Base-by-base conservation (phyloP, 176 grass and related monocot species). In the Musa beccarii region DNA sequence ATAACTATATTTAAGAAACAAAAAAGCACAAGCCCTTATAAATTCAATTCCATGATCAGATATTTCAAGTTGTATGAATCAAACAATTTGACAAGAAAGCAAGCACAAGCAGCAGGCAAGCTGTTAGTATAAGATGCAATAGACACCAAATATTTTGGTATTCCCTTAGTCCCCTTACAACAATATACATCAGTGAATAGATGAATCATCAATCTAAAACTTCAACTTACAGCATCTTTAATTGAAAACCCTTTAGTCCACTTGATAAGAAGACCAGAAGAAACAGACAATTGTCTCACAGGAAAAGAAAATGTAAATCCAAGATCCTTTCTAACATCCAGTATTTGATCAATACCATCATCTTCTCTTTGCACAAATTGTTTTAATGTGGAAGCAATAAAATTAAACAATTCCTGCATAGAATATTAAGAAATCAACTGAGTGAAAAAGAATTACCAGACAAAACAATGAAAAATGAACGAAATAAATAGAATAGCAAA, bases 291-390 rank as follows among this genome's bases (percentile, higher is more conserved):
- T 75, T 98, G 94, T 87, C 57, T 89, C 9, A 93, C 34, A 9
- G 94, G 94, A 76, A 98, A 98, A 17, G 94, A 93, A 91, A 98
- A 98, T 63, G 94, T 91, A 87, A 98, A 93, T 24, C 90, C 94
- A 75, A 98, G 88, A 49, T 74, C 86, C 59, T 8, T 93, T 68
- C 71, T 83, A 28, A 83, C 63, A 49, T 80, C 84, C 75, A 61
- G 14, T 19, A 65, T 73, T 75, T 76, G 69, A 29, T 75, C 54
- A 57, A 51, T 52, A 76, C 78, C 76, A 15, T 70, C 78, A 29
- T 79, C 83, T 68, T 91, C 90, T 71, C 23, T 83, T 83, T 85
- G 80, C 78, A 97, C 84, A 49, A 97, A 91, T 23, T 82, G 83
- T 79, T 93, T 93, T 68, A 93, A 78, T 54, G 69, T 81, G 2